Evolutionary conservation across 2,329 filamentous ascomycete genomes (phyloP).

Genomic region (Bipolaris oryzae): DNA sequence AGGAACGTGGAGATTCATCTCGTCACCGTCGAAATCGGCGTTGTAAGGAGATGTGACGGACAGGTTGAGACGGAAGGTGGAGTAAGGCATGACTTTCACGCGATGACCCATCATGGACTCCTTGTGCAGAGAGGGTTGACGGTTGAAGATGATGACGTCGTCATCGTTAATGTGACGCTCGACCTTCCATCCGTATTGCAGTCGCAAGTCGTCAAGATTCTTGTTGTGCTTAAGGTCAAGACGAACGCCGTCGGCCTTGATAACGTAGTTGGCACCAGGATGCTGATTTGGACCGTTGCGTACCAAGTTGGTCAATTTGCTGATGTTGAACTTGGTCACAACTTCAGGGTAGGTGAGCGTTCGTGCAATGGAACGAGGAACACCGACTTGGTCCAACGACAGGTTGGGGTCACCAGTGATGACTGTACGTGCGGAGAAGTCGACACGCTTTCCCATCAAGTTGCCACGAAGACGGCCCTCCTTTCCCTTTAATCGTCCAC

Average conservation of each 20-base stretch:
- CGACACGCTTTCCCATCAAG: conserved; percentile 94
- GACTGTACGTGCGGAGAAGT: conserved; percentile 99
- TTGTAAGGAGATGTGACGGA: conserved; percentile 99
- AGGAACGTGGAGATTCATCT: conserved; percentile 99
- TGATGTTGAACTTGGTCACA: conserved; percentile 97
- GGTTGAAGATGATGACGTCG: conserved; percentile 99
- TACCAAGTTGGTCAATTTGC: conserved; percentile 85
- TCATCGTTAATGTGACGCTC: conserved; percentile 95
- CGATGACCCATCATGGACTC: conserved; percentile 99
- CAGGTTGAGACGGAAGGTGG: conserved; percentile 95
- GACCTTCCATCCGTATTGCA: conserved; percentile 98
- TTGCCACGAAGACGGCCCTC: conserved; percentile 97
- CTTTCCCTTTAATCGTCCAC: conserved; percentile 97
- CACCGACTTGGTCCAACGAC: conserved; percentile 95
- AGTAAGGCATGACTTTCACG: conserved; percentile 98
- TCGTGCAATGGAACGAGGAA: conserved; percentile 89
- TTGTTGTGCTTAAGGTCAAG: conserved; percentile 96
- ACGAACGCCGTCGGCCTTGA: conserved; percentile 88
- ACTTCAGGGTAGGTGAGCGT: conserved; percentile 96
- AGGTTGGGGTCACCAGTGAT: conserved; percentile 98
- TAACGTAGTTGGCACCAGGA: conserved; percentile 95
- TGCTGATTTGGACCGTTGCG: conserved; percentile 94
- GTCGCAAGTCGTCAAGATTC: conserved; percentile 79
- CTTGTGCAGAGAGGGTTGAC: conserved; percentile 98
- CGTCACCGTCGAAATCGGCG: conserved; percentile 99